A percentile compares a stretch with the other conserved stretches of the same genome.
Evolutionary conservation across 2,329 filamentous ascomycete species (phyloP).

Genomic region (Hymenoscyphus scutula): DNA sequence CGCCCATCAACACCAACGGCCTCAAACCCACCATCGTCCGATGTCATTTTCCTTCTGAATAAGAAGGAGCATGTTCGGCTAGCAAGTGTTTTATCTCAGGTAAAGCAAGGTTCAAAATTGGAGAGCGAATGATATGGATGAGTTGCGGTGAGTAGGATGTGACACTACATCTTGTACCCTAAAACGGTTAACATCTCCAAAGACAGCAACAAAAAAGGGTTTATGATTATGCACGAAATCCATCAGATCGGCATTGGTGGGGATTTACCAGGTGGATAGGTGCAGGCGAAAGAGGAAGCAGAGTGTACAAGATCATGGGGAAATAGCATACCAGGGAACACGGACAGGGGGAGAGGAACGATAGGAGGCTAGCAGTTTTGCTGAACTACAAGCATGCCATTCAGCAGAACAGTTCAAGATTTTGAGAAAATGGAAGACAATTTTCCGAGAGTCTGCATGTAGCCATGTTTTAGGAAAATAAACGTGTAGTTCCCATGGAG

Average conservation of each 20-base stretch:
- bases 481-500: too few species aligned
- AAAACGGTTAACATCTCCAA: background rate
- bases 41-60: conserved; percentile 1
- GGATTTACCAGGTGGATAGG: background rate
- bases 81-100: background rate
- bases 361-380: background rate
- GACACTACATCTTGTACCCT: background rate
- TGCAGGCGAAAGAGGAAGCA: background rate
- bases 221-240: background rate
- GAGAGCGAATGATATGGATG: background rate
- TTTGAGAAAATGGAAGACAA: background rate
- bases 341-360: background rate
- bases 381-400: background rate
- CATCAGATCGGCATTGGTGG: background rate
- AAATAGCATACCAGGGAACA: background rate
- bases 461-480: background rate
- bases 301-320: background rate
- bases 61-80: conserved; percentile 10
- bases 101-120: background rate
- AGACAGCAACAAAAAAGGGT: background rate
- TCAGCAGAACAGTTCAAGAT: background rate
- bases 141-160: background rate
- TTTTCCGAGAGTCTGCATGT: background rate
- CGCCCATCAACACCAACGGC: background rate
- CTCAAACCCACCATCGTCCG: background rate